Conservation (phyloP, 106 monocot species). For the Dendrobium catenatum region DNA sequence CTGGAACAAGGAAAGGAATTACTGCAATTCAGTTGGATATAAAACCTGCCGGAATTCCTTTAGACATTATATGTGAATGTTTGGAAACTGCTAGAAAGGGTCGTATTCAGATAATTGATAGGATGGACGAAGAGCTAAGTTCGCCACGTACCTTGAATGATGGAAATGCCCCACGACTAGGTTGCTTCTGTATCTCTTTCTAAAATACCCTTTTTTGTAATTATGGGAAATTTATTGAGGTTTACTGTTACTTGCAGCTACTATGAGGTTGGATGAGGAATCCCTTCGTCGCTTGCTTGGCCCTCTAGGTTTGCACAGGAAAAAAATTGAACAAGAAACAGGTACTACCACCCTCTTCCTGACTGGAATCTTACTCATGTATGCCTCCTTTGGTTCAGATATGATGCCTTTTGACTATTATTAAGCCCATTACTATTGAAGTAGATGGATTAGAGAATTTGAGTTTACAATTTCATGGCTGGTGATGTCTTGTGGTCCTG, state of each 20-base stretch:
- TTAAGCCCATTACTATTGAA: neutral
- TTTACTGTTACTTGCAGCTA: constrained; percentile 34
- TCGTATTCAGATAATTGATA: constrained; percentile 67
- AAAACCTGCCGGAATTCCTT: constrained; percentile 97
- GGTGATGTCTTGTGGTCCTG: neutral
- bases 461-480: neutral
- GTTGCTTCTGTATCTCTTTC: constrained; percentile 18
- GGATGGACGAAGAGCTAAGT: constrained; percentile 82
- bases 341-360: constrained; percentile 27
- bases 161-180: constrained; percentile 61
- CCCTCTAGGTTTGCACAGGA: constrained; percentile 43
- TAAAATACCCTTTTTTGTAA: neutral
- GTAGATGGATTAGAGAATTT: neutral
- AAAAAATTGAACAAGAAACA: constrained; percentile 85
- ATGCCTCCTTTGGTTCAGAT: neutral
- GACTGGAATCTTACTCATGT: neutral
- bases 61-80: constrained; percentile 83
- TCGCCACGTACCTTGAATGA: constrained; percentile 52
- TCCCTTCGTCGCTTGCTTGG: constrained; percentile 59
- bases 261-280: constrained; percentile 57
- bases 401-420: neutral
- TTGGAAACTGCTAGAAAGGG: constrained; percentile 71
- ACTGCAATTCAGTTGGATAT: constrained; percentile 96
- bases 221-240: neutral
- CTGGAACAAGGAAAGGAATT: constrained; percentile 85